phyloP scores from a whole-genome alignment of 73 alveolate species.

The Paramecium sonneborni region DNA sequence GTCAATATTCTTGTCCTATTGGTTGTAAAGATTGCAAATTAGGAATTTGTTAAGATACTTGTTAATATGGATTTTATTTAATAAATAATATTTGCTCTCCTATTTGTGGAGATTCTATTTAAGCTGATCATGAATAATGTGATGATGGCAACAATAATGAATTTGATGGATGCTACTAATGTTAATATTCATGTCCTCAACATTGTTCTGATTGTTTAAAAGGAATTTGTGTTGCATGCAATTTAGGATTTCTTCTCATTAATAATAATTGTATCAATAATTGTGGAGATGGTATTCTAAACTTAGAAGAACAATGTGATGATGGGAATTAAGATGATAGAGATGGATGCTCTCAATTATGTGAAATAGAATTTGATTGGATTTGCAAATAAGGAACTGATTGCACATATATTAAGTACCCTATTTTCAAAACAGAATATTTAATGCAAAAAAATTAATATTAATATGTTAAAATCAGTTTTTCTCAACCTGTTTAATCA shows the following conservation, averaged over 20 bases:
- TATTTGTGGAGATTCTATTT: background rate
- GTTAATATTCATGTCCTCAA: background rate
- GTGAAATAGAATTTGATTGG: constrained; percentile 15
- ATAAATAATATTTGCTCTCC: background rate
- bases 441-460: background rate
- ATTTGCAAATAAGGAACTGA: background rate
- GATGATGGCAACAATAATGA: constrained; percentile 15
- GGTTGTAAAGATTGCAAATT: background rate
- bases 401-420: background rate
- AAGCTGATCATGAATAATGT: background rate
- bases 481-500: background rate
- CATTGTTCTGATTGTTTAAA: background rate
- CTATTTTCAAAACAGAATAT: background rate
- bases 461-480: background rate
- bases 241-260: constrained; percentile 27
- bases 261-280: background rate
- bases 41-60: background rate
- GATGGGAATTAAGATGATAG: constrained; percentile 41
- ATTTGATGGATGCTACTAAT: constrained; percentile 5
- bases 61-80: background rate
- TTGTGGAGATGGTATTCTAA: constrained; percentile 15
- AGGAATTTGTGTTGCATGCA: background rate
- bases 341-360: constrained; percentile 41
- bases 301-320: constrained; percentile 17
- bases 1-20: background rate